Base-by-base conservation (phyloP, 2,329 filamentous ascomycete genomes). In the Aspergillus ustus region DNA sequence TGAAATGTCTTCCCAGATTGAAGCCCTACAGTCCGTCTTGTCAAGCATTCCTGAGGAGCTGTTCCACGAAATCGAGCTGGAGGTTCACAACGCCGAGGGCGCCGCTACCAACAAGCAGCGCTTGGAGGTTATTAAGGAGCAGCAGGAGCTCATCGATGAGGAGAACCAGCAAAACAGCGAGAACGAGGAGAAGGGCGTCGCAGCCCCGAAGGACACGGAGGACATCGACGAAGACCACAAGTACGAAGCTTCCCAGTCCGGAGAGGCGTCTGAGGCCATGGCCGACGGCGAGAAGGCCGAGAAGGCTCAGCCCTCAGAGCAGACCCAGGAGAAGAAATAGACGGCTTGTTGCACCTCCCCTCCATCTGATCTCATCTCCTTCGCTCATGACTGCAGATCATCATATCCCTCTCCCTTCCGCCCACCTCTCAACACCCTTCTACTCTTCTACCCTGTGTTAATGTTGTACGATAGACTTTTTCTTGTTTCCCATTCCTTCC, bases 41-140 rank as follows among this genome's bases (percentile, higher is more conserved):
- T 96, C 92, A 45, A 93, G 91, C 63, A 98, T 99, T 65, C 95
- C 95, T 3, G 95, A 99, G 79, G 95, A 99, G 78, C 85, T 99
- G 45, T 99, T 96, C 91, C 95, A 99, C 84, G 95, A 99, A 83
- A 97, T 99, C 66, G 95, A 98, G 80, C 90, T 99, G 34, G 95
- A 99, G 81, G 93, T 99, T 9, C 92, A 97, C 84, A 96, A 90
- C 64, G 93, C 94, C 52, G 95, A 99, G 81, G 95, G 95, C 64
- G 94, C 93, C 11, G 95, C 95, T 25, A 99, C 95, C 67, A 99
- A 99, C 87, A 97, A 96, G 85, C 95, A 98, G 84, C 91, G 95
- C 76, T 90, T 99, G 46, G 95, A 99, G 82, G 95, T 99, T 17
- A 86, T 99, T 75, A 96, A 93, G 85, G 95, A 99, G 82, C 95